phyloP scores from a whole-genome alignment of 208 protist genomes.

The Trypanosomatidae sp. region DNA sequence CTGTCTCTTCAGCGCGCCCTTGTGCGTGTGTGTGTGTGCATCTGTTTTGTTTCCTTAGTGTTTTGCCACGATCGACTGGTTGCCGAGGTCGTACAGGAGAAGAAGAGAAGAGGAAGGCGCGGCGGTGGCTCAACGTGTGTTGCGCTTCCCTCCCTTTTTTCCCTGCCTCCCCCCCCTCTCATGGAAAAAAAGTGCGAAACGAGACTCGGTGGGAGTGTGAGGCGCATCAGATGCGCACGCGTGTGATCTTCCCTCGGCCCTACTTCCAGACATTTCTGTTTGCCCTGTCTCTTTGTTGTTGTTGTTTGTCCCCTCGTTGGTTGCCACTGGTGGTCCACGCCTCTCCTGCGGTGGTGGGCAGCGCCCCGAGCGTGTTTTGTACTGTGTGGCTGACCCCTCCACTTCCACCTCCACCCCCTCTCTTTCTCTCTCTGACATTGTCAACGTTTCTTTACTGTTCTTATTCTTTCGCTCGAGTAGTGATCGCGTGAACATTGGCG shows the following conservation, averaged over 20 bases:
- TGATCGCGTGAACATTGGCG: too few species aligned
- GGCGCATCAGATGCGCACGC: background rate
- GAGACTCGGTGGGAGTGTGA: background rate
- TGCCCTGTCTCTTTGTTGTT: background rate
- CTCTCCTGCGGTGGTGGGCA: background rate
- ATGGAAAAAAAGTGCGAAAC: background rate
- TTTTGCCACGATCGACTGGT: background rate
- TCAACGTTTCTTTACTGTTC: background rate
- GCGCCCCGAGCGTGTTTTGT: background rate
- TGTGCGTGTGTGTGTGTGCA: background rate
- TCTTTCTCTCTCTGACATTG: background rate
- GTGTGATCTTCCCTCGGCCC: background rate
- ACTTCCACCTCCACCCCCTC: background rate
- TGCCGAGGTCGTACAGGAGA: background rate
- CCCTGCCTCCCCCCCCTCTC: background rate
- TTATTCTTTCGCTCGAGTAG: background rate
- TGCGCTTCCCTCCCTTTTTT: too few species aligned
- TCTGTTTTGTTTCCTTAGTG: background rate
- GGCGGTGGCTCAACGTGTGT: background rate
- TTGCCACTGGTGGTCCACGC: background rate
- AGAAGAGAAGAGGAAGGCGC: background rate
- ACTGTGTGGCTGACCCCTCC: background rate
- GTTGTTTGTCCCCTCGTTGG: background rate
- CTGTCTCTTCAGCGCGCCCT: background rate
- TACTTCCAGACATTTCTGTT: too few species aligned